phyloP scores from a whole-genome alignment of 1,284 basidiomycete species.

The Pseudozyma thailandica region DNA sequence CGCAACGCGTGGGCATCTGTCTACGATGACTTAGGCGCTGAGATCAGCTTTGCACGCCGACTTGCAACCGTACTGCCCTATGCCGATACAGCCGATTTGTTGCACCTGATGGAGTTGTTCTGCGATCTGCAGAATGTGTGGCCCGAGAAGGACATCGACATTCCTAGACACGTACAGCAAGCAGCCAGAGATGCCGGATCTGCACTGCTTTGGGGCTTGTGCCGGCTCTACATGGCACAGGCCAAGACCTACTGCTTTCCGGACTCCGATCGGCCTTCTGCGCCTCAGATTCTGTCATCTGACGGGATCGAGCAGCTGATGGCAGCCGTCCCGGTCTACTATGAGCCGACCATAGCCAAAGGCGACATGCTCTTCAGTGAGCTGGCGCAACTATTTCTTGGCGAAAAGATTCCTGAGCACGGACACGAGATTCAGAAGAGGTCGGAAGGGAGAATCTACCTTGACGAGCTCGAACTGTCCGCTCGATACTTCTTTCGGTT shows the following conservation, averaged over 20 bases:
- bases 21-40: conserved; percentile 1
- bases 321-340: background rate
- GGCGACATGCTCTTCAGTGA: conserved; percentile 10
- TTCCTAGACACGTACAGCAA: background rate
- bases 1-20: background rate
- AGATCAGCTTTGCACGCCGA: conserved; percentile 10
- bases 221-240: conserved; percentile 12
- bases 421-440: background rate
- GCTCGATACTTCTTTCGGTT: conserved; percentile 16
- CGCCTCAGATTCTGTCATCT: background rate
- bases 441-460: conserved; percentile 7
- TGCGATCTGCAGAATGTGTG: conserved; percentile 25
- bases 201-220: conserved; percentile 20
- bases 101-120: conserved; percentile 6
- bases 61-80: conserved; percentile 19
- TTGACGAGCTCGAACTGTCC: conserved; percentile 16
- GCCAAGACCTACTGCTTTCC: background rate
- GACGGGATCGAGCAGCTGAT: background rate
- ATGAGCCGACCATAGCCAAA: background rate
- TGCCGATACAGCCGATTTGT: background rate
- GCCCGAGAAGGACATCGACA: background rate
- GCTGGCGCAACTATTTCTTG: conserved; percentile 1
- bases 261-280: background rate
- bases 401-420: conserved; percentile 1
- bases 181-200: conserved; percentile 7